Evolutionary conservation across 2,329 filamentous ascomycete genomes (phyloP).

Genomic region (Fusarium sororula): DNA sequence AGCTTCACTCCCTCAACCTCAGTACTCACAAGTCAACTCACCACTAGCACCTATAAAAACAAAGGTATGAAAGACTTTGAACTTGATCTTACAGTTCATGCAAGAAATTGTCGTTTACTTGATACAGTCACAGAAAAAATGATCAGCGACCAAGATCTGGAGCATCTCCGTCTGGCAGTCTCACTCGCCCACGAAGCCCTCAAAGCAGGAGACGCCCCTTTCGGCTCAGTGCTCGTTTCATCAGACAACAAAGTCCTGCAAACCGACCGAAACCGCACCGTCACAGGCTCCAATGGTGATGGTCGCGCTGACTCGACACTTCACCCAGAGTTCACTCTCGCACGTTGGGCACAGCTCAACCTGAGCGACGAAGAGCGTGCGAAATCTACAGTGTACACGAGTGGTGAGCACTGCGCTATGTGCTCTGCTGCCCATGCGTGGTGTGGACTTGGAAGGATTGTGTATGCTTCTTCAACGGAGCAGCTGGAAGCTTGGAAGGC

Average conservation of each 20-base stretch:
- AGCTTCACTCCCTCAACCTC: neutral
- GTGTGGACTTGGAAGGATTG: conserved; percentile 48
- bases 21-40: neutral
- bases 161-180: conserved; percentile 35
- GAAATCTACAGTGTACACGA: conserved; percentile 47
- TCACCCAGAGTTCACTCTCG: conserved; percentile 51
- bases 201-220: conserved; percentile 49
- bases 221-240: conserved; percentile 50
- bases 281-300: conserved; percentile 42
- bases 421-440: conserved; percentile 49
- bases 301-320: conserved; percentile 45
- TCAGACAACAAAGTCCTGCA: conserved; percentile 40
- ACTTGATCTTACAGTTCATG: neutral
- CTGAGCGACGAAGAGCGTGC: conserved; percentile 52
- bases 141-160: conserved; percentile 19
- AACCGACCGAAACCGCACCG: conserved; percentile 48
- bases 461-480: conserved; percentile 45
- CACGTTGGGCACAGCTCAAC: conserved; percentile 49
- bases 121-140: neutral
- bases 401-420: conserved; percentile 52
- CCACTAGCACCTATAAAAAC: neutral
- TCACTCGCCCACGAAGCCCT: conserved; percentile 50
- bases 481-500: conserved; percentile 44
- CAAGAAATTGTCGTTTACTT: neutral
- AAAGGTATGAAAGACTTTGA: neutral